A percentile compares a stretch with the other conserved stretches of the same genome.
Conservation (phyloP, 768 basidiomycete species). For the Mycena belliarum region DNA sequence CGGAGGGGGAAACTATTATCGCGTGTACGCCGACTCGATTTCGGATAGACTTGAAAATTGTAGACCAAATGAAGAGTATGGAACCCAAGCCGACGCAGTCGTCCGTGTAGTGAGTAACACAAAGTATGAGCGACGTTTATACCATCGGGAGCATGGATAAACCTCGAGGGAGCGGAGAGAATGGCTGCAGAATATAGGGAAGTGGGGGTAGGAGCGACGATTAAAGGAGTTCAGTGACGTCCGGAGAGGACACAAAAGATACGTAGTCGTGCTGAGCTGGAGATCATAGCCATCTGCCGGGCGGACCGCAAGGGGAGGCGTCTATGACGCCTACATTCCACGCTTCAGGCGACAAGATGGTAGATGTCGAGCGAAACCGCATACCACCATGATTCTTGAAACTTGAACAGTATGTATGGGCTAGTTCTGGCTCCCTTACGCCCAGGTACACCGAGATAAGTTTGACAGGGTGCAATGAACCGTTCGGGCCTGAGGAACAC, state of each 20-base stretch:
- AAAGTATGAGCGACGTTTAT: conserved; percentile 3
- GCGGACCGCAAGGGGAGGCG: conserved; percentile 28
- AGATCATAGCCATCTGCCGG: conserved; percentile 26
- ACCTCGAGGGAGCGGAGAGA: conserved; percentile 81
- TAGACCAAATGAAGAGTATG: conserved; percentile 71
- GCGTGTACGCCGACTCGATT: conserved; percentile 71
- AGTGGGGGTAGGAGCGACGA: conserved; percentile 65
- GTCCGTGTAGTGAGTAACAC: conserved; percentile 82
- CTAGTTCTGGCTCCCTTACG: no score
- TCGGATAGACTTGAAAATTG: conserved; percentile 77
- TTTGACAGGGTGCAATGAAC: conserved; percentile 2
- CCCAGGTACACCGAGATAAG: no score
- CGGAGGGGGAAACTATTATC: no score
- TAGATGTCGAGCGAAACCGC: neutral
- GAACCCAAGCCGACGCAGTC: conserved; percentile 65
- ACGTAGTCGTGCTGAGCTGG: conserved; percentile 43
- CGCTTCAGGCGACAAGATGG: neutral
- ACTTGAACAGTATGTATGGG: no score
- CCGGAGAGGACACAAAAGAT: conserved; percentile 70
- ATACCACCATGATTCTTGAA: conserved; percentile 32
- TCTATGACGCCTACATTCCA: conserved; percentile 31
- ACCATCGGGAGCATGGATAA: conserved; percentile 29
- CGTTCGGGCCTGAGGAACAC: conserved; percentile 32
- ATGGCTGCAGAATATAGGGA: conserved; percentile 77
- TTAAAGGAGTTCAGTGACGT: conserved; percentile 62